These are phyloP conservation scores for Penicillium atrosanguineum DNA, from an alignment of 495 filamentous ascomycete species.

Conservation along the genomic window DNA sequence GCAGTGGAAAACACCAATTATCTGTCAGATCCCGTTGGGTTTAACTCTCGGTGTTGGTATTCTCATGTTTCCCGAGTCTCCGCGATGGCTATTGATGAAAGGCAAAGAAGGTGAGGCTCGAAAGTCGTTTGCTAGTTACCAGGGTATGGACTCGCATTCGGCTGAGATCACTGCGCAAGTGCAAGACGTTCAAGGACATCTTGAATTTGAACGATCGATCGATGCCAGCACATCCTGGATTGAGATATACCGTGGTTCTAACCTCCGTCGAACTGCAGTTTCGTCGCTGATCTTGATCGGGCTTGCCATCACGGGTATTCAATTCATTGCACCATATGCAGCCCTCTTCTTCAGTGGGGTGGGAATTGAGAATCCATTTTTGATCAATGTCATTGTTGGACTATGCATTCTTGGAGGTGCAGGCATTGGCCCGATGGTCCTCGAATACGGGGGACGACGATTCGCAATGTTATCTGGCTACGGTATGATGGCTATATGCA, in stretches of 20 bases:
- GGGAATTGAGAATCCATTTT: slow-evolving; percentile 6
- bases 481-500: slow-evolving; percentile 2
- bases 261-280: slow-evolving; percentile 2
- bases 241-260: slow-evolving; percentile 2
- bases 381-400: slow-evolving; percentile 5
- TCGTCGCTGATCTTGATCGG: slow-evolving; percentile 2
- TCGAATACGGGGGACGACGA: slow-evolving; percentile 5
- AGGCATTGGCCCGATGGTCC: neutral
- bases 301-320: slow-evolving; percentile 3
- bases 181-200: slow-evolving; percentile 1
- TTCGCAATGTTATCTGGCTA: slow-evolving; percentile 7
- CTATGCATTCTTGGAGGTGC: slow-evolving; percentile 7
- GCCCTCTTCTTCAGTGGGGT: slow-evolving; percentile 5
- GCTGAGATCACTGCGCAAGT: slow-evolving; percentile 1
- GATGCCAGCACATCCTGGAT: neutral
- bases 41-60: slow-evolving; percentile 1
- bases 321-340: slow-evolving; percentile 5
- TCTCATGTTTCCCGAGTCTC: slow-evolving; percentile 10
- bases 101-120: slow-evolving; percentile 4
- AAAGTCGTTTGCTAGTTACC: neutral
- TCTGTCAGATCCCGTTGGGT: slow-evolving; percentile 7
- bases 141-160: neutral
- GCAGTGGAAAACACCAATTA: slow-evolving; percentile 10
- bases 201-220: slow-evolving; percentile 4
- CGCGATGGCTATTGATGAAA: slow-evolving; percentile 6